Conservation (phyloP, 805 yeast genomes). For the Metschnikowia lochheadii region DNA sequence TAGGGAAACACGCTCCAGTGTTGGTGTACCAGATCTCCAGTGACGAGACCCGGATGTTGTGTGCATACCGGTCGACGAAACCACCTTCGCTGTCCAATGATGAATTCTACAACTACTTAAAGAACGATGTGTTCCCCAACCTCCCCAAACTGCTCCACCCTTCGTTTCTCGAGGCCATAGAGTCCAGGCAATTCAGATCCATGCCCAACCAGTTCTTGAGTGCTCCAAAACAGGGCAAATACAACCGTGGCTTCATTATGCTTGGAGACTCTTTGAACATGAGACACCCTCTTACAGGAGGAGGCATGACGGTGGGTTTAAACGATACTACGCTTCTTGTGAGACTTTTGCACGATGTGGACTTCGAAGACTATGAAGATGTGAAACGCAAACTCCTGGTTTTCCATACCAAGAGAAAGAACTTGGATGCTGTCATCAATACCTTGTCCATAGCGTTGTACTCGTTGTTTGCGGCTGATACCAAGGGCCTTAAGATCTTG, state of each 20-base stretch:
- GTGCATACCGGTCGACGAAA: constrained; percentile 73
- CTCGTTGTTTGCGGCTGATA: constrained; percentile 85
- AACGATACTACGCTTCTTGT: constrained; percentile 75
- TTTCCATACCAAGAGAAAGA: constrained; percentile 77
- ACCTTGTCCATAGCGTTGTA: constrained; percentile 88
- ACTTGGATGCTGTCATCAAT: constrained; percentile 78
- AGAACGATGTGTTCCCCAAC: constrained; percentile 55
- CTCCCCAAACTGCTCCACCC: constrained; percentile 66
- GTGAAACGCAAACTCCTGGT: constrained; percentile 55
- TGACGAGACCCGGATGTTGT: constrained; percentile 78
- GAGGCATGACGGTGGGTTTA: constrained; percentile 98
- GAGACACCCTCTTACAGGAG: constrained; percentile 98
- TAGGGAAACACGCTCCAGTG: constrained; percentile 85
- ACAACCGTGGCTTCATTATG: constrained; percentile 68
- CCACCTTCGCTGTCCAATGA: constrained; percentile 63
- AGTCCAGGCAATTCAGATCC: constrained; percentile 53
- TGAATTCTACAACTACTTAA: constrained; percentile 58
- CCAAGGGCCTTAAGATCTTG: constrained; percentile 56
- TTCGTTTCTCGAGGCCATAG: constrained; percentile 63
- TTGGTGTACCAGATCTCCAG: constrained; percentile 83
- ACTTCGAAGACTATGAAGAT: constrained; percentile 52
- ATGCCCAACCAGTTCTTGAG: constrained; percentile 94
- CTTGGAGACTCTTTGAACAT: constrained; percentile 93
- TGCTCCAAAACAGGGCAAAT: constrained; percentile 57
- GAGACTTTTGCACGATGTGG: constrained; percentile 52